Conservation (phyloP, 495 filamentous ascomycete genomes). For the Penicillium canescens region DNA sequence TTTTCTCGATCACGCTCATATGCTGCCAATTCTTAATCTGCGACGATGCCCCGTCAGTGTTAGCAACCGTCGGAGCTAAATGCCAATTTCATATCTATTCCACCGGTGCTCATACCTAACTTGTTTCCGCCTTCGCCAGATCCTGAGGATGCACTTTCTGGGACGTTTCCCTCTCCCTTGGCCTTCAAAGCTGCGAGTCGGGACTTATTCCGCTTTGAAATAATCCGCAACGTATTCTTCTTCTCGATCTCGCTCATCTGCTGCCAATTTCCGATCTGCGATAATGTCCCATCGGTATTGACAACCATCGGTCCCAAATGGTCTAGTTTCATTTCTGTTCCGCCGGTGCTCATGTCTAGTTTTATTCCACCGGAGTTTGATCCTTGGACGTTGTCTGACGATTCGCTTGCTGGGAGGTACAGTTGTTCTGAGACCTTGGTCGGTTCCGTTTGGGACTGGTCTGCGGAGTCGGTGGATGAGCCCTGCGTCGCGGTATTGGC, state of each 20-base stretch:
- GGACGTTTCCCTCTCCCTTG: conserved; percentile 11
- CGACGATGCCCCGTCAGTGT: not conserved
- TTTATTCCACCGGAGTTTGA: conserved; percentile 11
- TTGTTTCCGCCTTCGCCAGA: no score
- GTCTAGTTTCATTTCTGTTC: conserved; percentile 51
- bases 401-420: conserved; percentile 32
- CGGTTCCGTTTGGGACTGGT: conserved; percentile 3
- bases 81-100: no score
- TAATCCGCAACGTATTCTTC: conserved; percentile 59
- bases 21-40: not conserved
- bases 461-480: conserved; percentile 9
- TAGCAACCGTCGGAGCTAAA: no score
- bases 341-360: conserved; percentile 50
- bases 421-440: conserved; percentile 12
- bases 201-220: conserved; percentile 64
- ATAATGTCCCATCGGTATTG: conserved; percentile 63
- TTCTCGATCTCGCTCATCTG: conserved; percentile 65
- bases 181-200: conserved; percentile 55
- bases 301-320: conserved; percentile 67
- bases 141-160: no score
- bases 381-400: conserved; percentile 10
- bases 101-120: no score
- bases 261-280: conserved; percentile 66
- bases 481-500: not conserved
- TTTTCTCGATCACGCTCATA: no score